These are phyloP conservation scores for Hyphopichia burtonii DNA, from an alignment of 1,139 yeast genomes.

Conservation along the genomic window DNA sequence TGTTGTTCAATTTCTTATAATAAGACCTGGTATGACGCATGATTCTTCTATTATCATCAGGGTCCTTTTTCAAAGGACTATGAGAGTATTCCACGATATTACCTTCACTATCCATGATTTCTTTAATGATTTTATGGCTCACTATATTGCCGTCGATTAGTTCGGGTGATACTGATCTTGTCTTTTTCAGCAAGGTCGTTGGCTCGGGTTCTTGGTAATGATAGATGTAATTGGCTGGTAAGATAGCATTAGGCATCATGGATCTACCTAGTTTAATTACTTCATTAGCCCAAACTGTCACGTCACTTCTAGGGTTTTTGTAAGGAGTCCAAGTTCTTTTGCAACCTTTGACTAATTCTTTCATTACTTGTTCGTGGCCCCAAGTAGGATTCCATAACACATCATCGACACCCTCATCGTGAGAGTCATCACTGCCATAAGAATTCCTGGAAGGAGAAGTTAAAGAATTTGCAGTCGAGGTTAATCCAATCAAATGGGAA, in stretches of 20 bases:
- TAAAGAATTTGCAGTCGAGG: constrained; percentile 5
- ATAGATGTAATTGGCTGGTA: constrained; percentile 41
- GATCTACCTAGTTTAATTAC: constrained; percentile 66
- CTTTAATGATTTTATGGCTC: constrained; percentile 15
- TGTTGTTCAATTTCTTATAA: constrained; percentile 23
- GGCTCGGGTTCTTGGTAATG: constrained; percentile 20
- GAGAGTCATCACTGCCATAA: constrained; percentile 11
- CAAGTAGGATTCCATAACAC: constrained; percentile 61
- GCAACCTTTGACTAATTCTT: constrained; percentile 69
- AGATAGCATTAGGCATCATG: constrained; percentile 60
- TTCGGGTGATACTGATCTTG: constrained; percentile 3
- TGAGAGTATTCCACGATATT: constrained; percentile 9
- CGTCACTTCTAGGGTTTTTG: constrained; percentile 45
- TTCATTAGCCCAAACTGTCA: constrained; percentile 66
- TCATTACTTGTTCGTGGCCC: constrained; percentile 63
- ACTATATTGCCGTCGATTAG: constrained; percentile 2
- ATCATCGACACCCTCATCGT: constrained; percentile 29
- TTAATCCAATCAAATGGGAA: constrained; percentile 70
- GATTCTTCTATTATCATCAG: constrained; percentile 29
- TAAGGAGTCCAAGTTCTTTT: constrained; percentile 64
- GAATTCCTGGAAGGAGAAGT: not conserved
- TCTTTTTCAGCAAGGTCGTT: not conserved
- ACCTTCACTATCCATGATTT: constrained; percentile 19
- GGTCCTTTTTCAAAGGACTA: constrained; percentile 25
- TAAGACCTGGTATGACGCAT: constrained; percentile 43